These are phyloP conservation scores for Wickerhamomyces hampshirensis DNA, from an alignment of 805 yeast genomes.

Conservation along the genomic window DNA sequence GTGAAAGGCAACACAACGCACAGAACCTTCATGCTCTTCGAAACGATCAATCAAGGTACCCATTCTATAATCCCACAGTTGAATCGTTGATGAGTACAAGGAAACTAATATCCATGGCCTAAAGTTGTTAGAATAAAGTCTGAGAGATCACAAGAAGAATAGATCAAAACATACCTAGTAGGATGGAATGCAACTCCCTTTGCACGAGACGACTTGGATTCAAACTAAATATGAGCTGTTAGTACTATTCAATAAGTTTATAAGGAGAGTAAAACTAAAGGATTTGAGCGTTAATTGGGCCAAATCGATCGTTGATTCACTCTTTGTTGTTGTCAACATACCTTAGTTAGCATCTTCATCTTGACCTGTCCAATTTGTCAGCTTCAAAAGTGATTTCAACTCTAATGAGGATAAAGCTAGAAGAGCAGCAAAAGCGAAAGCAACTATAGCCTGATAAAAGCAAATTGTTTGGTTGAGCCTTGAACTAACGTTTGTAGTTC, in stretches of 20 bases:
- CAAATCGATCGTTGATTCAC: not conserved
- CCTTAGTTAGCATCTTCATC: conserved; percentile 83
- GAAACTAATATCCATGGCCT: conserved; percentile 97
- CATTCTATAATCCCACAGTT: conserved; percentile 99
- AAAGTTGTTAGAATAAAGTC: conserved; percentile 17
- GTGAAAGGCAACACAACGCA: conserved; percentile 91
- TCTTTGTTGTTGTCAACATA: conserved; percentile 26
- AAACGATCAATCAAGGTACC: conserved; percentile 94
- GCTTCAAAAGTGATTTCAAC: too few species aligned
- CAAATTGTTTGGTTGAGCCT: too few species aligned
- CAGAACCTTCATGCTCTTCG: conserved; percentile 99
- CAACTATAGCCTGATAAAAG: too few species aligned
- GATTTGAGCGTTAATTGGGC: not conserved
- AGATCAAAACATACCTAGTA: conserved; percentile 39
- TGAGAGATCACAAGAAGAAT: not conserved
- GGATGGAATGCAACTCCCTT: conserved; percentile 98
- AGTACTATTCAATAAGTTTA: conserved; percentile 3
- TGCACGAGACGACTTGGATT: conserved; percentile 96
- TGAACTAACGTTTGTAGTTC: too few species aligned
- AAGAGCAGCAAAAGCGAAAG: too few species aligned
- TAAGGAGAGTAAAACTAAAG: not conserved
- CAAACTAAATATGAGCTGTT: conserved; percentile 51
- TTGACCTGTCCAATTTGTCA: too few species aligned
- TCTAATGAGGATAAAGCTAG: too few species aligned
- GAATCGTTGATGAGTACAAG: conserved; percentile 95